phyloP scores from a whole-genome alignment of 1,284 basidiomycete species.

The Ceratobasidium sp. region DNA sequence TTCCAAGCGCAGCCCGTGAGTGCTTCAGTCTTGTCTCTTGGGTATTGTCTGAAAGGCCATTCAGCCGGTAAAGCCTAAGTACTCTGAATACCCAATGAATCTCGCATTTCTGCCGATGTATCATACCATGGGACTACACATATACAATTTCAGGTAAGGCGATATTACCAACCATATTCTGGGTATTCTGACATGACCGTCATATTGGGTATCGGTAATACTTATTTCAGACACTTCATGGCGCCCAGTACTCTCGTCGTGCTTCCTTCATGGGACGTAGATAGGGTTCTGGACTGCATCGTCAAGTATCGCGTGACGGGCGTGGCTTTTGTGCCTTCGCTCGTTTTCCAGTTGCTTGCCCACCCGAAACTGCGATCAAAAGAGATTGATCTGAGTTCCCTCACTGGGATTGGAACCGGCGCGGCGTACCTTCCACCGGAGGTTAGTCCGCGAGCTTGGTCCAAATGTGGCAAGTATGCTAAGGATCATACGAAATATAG shows the following conservation, averaged over 20 bases:
- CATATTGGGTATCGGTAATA: neutral
- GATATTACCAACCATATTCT: neutral
- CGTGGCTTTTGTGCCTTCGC: constrained; percentile 65
- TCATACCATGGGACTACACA: constrained; percentile 68
- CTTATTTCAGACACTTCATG: constrained; percentile 51
- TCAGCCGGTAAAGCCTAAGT: constrained; percentile 52
- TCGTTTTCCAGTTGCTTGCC: constrained; percentile 68
- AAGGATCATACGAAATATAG: neutral
- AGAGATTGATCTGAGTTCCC: constrained; percentile 60
- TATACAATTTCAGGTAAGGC: constrained; percentile 55
- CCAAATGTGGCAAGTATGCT: neutral
- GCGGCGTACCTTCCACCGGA: constrained; percentile 70
- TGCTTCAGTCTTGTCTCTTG: neutral
- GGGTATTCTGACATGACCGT: neutral
- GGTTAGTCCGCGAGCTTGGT: constrained; percentile 48
- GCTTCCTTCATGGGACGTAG: constrained; percentile 65
- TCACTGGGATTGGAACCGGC: constrained; percentile 58
- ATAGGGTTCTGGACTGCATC: constrained; percentile 55
- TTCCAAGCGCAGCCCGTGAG: constrained; percentile 4
- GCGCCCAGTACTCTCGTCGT: constrained; percentile 59
- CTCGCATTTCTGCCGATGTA: constrained; percentile 71
- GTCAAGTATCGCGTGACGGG: constrained; percentile 60
- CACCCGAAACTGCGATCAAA: constrained; percentile 54
- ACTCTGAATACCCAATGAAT: constrained; percentile 55
- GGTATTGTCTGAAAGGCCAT: constrained; percentile 5